A percentile compares a stretch with the other conserved stretches of the same genome.
These are phyloP conservation scores for Cinnamomum chago DNA, from an alignment of 164 flowering plant genomes.

Conservation along the genomic window DNA sequence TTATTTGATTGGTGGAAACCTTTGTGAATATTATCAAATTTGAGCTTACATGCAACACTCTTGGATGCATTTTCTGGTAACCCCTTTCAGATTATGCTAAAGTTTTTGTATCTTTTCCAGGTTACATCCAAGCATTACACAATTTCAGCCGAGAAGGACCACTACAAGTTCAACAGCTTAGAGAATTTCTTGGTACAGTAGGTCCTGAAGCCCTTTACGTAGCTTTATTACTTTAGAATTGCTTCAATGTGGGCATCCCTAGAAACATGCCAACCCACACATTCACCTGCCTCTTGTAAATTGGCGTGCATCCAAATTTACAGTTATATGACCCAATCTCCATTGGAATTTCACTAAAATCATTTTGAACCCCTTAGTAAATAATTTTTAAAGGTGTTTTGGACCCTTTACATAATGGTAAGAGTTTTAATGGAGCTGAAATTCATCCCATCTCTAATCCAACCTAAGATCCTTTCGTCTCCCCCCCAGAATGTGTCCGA, in stretches of 20 bases:
- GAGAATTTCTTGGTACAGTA: conserved; percentile 69
- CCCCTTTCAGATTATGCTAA: not conserved
- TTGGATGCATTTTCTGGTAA: not conserved
- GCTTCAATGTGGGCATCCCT: not conserved
- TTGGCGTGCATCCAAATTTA: no score
- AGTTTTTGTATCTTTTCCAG: conserved; percentile 28
- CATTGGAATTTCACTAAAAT: no score
- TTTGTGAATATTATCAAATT: not conserved
- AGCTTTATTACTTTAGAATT: not conserved
- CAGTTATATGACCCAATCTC: no score
- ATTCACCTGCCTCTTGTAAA: no score
- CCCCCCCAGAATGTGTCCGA: no score
- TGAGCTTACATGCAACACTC: not conserved
- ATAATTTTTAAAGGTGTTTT: no score
- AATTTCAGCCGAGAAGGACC: conserved; percentile 75
- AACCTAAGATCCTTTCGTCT: no score
- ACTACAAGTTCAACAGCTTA: conserved; percentile 71
- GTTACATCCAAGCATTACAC: conserved; percentile 81
- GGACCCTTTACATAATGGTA: no score
- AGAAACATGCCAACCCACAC: no score
- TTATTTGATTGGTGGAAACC: not conserved
- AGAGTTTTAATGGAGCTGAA: no score
- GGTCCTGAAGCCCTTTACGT: not conserved
- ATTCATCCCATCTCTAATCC: no score
- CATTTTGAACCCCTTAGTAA: no score